Conservation (phyloP, 169 alveolate genomes). For the Eimeria mitis region DNA sequence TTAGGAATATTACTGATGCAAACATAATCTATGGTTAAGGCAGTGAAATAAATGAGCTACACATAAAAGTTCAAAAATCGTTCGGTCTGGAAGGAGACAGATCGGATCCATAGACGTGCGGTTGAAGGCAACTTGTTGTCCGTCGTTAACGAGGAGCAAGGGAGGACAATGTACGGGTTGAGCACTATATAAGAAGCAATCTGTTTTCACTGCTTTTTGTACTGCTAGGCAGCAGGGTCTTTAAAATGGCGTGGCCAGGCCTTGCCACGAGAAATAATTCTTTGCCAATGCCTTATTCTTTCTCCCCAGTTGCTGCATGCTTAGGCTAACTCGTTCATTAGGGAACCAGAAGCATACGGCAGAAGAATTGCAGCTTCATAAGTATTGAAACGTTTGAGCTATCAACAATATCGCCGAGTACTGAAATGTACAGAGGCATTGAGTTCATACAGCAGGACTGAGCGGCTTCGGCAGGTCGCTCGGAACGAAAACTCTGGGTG, state of each 20-base stretch:
- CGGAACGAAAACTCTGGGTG: constrained; percentile 61
- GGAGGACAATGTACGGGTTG: not conserved
- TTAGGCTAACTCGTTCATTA: not conserved
- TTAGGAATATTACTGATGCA: not conserved
- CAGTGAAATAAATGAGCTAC: not conserved
- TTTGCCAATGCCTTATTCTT: not conserved
- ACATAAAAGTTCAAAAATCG: not conserved
- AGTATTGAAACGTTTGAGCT: not conserved
- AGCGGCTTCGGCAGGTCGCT: constrained; percentile 57
- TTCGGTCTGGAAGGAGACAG: not conserved
- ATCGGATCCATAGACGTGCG: not conserved
- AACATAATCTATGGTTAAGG: not conserved
- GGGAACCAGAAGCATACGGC: not conserved
- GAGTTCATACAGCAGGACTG: constrained; percentile 11
- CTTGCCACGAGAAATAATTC: not conserved
- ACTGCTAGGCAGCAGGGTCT: not conserved
- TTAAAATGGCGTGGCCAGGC: not conserved
- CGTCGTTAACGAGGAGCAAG: not conserved
- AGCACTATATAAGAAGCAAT: not conserved
- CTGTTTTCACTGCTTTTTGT: not conserved
- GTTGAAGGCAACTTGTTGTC: not conserved
- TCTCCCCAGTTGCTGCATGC: not conserved
- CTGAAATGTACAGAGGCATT: not conserved
- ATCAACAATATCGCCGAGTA: not conserved
- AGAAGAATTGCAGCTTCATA: not conserved